Evolutionary conservation across 2,329 filamentous ascomycete species (phyloP).

Genomic region (Dothistroma septosporum): DNA sequence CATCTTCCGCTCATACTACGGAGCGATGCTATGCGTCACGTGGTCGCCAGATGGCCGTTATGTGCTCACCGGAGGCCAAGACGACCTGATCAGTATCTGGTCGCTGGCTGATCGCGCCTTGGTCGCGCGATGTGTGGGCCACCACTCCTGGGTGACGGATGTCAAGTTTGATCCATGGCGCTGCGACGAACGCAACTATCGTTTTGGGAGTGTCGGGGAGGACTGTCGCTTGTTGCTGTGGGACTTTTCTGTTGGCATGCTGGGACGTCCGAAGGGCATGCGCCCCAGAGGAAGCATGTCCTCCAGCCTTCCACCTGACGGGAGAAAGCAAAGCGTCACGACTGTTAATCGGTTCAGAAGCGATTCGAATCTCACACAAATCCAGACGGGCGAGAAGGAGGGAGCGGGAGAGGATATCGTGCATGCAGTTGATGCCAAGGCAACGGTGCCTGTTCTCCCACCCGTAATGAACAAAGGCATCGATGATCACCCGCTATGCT

Average conservation of each 20-base stretch:
- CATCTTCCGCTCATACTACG: slow-evolving; percentile 87
- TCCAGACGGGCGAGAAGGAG: slow-evolving; percentile 28
- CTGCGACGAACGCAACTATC: slow-evolving; percentile 91
- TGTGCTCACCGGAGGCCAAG: slow-evolving; percentile 89
- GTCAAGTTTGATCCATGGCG: slow-evolving; percentile 96
- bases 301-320: slow-evolving; percentile 49
- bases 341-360: slow-evolving; percentile 63
- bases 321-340: slow-evolving; percentile 36
- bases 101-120: slow-evolving; percentile 76
- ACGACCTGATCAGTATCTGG: slow-evolving; percentile 96
- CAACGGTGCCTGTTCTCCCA: slow-evolving; percentile 78
- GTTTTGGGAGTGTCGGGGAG: slow-evolving; percentile 93
- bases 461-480: slow-evolving; percentile 85
- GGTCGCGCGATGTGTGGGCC: slow-evolving; percentile 87
- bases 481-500: slow-evolving; percentile 80
- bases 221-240: slow-evolving; percentile 86
- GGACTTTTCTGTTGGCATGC: slow-evolving; percentile 97
- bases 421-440: slow-evolving; percentile 80
- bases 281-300: slow-evolving; percentile 54
- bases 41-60: slow-evolving; percentile 98
- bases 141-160: slow-evolving; percentile 90
- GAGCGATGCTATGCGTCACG: slow-evolving; percentile 85
- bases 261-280: slow-evolving; percentile 75
- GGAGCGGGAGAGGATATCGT: slow-evolving; percentile 57
- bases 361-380: slow-evolving; percentile 61